Conservation (phyloP, 164 flowering plant genomes). For the Buxus sempervirens region DNA sequence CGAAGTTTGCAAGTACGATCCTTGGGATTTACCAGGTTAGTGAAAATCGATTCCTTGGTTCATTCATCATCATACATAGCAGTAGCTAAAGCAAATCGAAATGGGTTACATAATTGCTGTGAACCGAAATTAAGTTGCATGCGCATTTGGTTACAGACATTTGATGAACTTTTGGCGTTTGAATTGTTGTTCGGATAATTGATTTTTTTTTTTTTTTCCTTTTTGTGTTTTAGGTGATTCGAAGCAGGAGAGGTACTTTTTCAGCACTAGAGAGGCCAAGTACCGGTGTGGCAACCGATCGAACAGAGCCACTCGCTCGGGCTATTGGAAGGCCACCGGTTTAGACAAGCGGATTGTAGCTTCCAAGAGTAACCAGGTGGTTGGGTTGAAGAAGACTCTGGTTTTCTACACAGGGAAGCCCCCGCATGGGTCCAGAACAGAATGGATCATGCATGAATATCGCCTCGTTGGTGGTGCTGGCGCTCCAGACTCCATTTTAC, state of each 20-base stretch:
- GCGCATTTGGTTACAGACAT: too few species aligned
- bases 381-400: constrained; percentile 73
- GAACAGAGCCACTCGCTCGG: constrained; percentile 63
- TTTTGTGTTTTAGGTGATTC: constrained; percentile 33
- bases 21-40: constrained; percentile 78
- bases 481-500: constrained; percentile 5
- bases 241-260: constrained; percentile 67
- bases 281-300: constrained; percentile 69
- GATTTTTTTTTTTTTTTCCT: too few species aligned
- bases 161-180: constrained; percentile 10
- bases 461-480: constrained; percentile 24
- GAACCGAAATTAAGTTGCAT: too few species aligned
- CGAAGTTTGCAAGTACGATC: constrained; percentile 68
- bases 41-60: background rate
- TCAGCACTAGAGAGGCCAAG: constrained; percentile 66
- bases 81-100: too few species aligned
- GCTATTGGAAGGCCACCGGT: constrained; percentile 82
- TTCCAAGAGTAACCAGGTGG: constrained; percentile 29
- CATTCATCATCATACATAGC: background rate
- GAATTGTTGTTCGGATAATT: too few species aligned
- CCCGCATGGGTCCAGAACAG: constrained; percentile 56
- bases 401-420: constrained; percentile 76
- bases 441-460: constrained; percentile 83
- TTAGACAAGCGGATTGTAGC: constrained; percentile 43
- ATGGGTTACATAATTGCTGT: too few species aligned